phyloP scores from a whole-genome alignment of 2,329 filamentous ascomycete genomes.

The Sodiomyces alkalinus region DNA sequence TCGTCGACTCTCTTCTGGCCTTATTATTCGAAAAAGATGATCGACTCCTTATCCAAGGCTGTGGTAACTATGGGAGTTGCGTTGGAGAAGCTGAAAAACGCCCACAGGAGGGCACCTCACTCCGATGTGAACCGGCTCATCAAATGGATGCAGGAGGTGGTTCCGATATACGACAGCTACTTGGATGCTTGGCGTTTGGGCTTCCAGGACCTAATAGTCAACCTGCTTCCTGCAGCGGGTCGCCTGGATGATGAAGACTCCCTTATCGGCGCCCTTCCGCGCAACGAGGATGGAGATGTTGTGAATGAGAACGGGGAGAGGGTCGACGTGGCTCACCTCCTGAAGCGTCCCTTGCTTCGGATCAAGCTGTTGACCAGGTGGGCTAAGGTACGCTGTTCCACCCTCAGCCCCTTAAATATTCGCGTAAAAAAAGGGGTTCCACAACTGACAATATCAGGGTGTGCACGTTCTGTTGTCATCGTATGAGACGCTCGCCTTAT shows the following conservation, averaged over 20 bases:
- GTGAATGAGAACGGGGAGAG: conserved; percentile 66
- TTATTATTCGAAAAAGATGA: too few relatives aligned
- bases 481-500: conserved; percentile 24
- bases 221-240: conserved; percentile 56
- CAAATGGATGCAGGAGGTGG: conserved; percentile 65
- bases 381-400: conserved; percentile 42
- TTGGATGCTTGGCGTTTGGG: conserved; percentile 80
- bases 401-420: background rate
- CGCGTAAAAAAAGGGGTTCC: background rate
- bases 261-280: conserved; percentile 41
- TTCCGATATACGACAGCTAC: conserved; percentile 72
- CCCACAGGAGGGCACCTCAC: conserved; percentile 69
- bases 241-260: conserved; percentile 42
- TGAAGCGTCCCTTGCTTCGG: conserved; percentile 77
- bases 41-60: conserved; percentile 57
- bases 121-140: conserved; percentile 58
- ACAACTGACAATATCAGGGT: conserved; percentile 20
- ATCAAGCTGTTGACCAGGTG: conserved; percentile 79
- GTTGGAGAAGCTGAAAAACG: conserved; percentile 65
- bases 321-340: conserved; percentile 83
- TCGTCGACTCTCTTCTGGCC: conserved; percentile 54
- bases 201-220: conserved; percentile 89
- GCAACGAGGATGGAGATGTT: conserved; percentile 50
- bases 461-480: conserved; percentile 40
- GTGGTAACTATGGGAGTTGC: conserved; percentile 90